Percentiles rank a stretch among this genome's conserved stretches.
Conservation (phyloP, 2,329 filamentous ascomycete species). For the Sclerotinia minor region DNA sequence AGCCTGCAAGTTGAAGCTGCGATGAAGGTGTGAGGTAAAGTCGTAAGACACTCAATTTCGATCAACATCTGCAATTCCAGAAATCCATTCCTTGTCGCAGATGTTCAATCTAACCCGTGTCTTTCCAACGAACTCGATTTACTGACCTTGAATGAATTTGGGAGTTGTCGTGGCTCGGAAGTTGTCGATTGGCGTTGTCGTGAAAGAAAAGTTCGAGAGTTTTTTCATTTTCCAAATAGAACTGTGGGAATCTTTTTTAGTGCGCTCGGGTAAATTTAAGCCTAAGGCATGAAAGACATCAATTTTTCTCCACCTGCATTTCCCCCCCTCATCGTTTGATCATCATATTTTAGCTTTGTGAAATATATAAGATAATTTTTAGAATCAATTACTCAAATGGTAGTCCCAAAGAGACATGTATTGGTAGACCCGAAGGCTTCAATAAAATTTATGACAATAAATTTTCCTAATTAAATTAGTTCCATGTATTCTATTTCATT, state of each 20-base stretch:
- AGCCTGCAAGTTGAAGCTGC: neutral
- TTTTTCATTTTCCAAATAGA: conserved; percentile 16
- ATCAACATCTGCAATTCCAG: conserved; percentile 5
- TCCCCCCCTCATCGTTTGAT: no score
- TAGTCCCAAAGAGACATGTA: neutral
- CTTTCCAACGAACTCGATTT: neutral
- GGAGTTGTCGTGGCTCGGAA: conserved; percentile 23
- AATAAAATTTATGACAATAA: no score
- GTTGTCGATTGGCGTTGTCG: conserved; percentile 26
- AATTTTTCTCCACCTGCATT: neutral
- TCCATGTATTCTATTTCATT: no score
- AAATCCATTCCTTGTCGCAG: neutral
- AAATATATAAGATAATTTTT: neutral
- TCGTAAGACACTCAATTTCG: neutral
- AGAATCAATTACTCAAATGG: neutral
- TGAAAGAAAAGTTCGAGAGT: conserved; percentile 7
- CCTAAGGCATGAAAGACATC: neutral
- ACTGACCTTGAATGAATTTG: conserved; percentile 23
- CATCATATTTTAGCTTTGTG: no score
- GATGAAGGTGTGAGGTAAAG: neutral
- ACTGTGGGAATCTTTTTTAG: conserved; percentile 10
- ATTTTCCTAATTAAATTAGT: no score
- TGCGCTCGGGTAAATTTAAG: conserved; percentile 11
- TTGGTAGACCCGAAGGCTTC: no score
- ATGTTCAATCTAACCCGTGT: neutral